Conservation (phyloP, 208 protist genomes). For the Trichomonas vaginalis region DNA sequence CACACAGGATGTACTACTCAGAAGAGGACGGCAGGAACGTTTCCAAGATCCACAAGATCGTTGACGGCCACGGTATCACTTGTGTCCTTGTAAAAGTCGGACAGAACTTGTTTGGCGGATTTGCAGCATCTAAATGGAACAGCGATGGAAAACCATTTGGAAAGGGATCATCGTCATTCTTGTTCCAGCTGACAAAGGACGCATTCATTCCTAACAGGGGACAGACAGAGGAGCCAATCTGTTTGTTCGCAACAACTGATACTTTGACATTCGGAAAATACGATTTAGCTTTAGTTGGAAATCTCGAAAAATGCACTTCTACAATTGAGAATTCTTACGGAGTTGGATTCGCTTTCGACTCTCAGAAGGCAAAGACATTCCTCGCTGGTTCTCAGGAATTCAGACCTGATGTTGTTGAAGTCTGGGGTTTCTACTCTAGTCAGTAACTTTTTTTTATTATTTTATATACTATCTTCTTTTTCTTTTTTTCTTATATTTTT, state of each 20-base stretch:
- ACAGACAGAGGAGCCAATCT: not conserved
- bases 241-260: not conserved
- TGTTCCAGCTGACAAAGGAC: not conserved
- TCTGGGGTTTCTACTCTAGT: not conserved
- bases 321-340: constrained; percentile 9
- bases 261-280: not conserved
- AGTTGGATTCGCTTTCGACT: not conserved
- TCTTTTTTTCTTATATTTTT: no score
- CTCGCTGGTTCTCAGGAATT: not conserved
- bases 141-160: not conserved
- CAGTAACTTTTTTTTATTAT: not conserved
- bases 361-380: not conserved
- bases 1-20: not conserved
- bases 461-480: no score
- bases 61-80: not conserved
- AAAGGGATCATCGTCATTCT: not conserved
- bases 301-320: not conserved
- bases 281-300: not conserved
- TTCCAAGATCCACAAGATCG: not conserved
- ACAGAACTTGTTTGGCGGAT: not conserved
- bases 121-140: constrained; percentile 4
- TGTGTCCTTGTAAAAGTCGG: not conserved
- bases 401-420: not conserved
- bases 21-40: not conserved
- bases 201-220: not conserved